phyloP scores from a whole-genome alignment of 768 basidiomycete genomes.

The Boletus vinaceobasis region DNA sequence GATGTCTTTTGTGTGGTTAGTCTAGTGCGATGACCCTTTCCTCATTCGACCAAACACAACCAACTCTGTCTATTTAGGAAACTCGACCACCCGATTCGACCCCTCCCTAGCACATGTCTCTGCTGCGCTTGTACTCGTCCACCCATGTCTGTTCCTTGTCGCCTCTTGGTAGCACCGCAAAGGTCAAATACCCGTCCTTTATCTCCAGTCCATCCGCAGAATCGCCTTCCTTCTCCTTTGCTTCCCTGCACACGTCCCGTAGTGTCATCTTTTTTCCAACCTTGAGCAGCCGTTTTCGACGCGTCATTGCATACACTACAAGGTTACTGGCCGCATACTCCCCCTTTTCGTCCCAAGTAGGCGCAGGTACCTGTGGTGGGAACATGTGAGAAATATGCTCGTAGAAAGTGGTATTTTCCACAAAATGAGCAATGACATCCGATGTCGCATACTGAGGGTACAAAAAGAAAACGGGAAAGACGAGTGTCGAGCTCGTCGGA shows the following conservation, averaged over 20 bases:
- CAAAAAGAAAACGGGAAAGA: conserved; percentile 88
- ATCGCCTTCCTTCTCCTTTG: conserved; percentile 57
- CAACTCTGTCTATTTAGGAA: conserved; percentile 22
- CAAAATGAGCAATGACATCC: conserved; percentile 83
- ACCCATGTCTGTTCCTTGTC: conserved; percentile 81
- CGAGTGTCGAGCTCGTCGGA: conserved; percentile 52
- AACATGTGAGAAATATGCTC: conserved; percentile 82
- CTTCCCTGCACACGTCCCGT: conserved; percentile 65
- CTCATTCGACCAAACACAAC: conserved; percentile 29
- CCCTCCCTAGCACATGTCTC: conserved; percentile 29
- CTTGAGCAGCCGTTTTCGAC: conserved; percentile 74
- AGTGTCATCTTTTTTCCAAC: conserved; percentile 90
- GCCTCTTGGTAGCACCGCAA: conserved; percentile 77
- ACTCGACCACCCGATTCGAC: conserved; percentile 3
- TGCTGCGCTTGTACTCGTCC: conserved; percentile 71
- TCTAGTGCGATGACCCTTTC: conserved; percentile 5
- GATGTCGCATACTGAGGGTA: conserved; percentile 89
- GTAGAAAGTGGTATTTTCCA: conserved; percentile 79
- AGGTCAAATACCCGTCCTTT: conserved; percentile 76
- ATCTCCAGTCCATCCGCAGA: conserved; percentile 77
- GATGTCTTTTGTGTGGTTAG: conserved; percentile 31
- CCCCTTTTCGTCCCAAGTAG: conserved; percentile 71
- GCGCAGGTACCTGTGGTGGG: conserved; percentile 60
- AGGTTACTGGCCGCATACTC: conserved; percentile 66
- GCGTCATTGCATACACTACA: conserved; percentile 81